Base-by-base conservation (phyloP, 2,329 filamentous ascomycete species). In the Alternaria sp. region DNA sequence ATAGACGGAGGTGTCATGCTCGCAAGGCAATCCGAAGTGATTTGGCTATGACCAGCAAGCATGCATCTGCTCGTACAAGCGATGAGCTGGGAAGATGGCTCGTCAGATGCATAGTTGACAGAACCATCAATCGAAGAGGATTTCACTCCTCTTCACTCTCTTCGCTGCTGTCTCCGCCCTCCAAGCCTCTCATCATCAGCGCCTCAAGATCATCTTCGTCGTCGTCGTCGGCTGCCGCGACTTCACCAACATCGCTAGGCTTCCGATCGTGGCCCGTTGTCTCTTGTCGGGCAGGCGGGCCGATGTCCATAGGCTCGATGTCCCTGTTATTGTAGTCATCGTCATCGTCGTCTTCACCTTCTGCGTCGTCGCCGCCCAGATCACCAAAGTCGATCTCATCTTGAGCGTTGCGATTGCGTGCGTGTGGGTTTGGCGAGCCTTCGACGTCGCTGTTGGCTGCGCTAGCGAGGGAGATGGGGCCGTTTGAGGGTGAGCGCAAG, bases 131-230 rank as follows among this genome's bases (percentile, higher is more conserved):
- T 26, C 18, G 9, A 16, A 2, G 8, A 18, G 2, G 7, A 20
- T 11, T 4, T 60, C 38, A 77, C 65, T 82, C 81, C 63, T 82
- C 80, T 56, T 83, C 81, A 60, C 80, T 81, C 65, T 82, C 80
- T 61, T 79, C 79, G 56, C 75, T 77, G 42, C 75, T 77, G 11
- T 78, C 76, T 26, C 70, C 76, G 9, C 71, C 75, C 36, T 69
- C 75, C 32, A 79, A 70, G 0, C 78, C 81, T 54, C 78, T 70
- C 59, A 80, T 78, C 72, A 83, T 80, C 69, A 80, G 76, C 65
- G 81, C 80, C 51, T 71, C 81, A 67, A 75, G 78, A 67, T 82
- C 81, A 28, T 81, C 80, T 26, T 77, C 74, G 20, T 77, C 76
- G 1, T 77, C 75, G 3, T 75, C 72, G 0, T 77, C 75, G 1